These are phyloP conservation scores for Aspergillus clavatus DNA, from an alignment of 2,329 filamentous ascomycete genomes.

Conservation along the genomic window DNA sequence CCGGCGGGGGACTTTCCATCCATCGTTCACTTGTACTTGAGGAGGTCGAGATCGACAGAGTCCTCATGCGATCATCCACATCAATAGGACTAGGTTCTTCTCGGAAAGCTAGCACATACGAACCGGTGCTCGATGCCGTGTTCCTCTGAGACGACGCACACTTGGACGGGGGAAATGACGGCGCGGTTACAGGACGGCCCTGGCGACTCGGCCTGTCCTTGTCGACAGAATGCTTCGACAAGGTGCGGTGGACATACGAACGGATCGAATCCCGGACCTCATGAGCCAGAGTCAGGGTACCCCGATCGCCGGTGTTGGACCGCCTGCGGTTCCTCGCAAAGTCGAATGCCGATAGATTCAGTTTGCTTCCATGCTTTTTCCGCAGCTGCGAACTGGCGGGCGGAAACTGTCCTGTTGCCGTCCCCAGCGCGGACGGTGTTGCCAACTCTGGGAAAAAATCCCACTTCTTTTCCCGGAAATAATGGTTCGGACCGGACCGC, in stretches of 20 bases:
- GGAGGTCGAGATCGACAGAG: conserved; percentile 12
- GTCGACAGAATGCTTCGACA: conserved; percentile 23
- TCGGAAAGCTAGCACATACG: conserved; percentile 7
- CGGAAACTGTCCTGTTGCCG: conserved; percentile 1
- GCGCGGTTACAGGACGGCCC: conserved; percentile 12
- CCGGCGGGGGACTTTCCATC: conserved; percentile 3
- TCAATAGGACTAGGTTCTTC: conserved; percentile 6
- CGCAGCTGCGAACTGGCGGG: conserved; percentile 13
- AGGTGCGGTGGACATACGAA: conserved; percentile 30
- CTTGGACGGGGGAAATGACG: conserved; percentile 6
- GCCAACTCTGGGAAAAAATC: conserved; percentile 39
- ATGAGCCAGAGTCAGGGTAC: conserved; percentile 17
- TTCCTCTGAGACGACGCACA: conserved; percentile 7
- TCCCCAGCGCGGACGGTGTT: conserved; percentile 22
- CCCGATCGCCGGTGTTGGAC: conserved; percentile 24
- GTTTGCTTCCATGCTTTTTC: conserved; percentile 20
- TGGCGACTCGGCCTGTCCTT: conserved; percentile 12
- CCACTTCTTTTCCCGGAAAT: conserved; percentile 40
- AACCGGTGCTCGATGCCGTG: conserved; percentile 13
- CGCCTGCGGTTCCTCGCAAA: conserved; percentile 16
- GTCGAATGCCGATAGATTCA: conserved; percentile 20
- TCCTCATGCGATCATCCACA: conserved; percentile 4
- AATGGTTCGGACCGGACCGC: conserved; percentile 28
- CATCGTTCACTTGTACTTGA: conserved; percentile 11
- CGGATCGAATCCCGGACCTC: conserved; percentile 33